Base-by-base conservation (phyloP, 73 alveolate species). In the Breviolum minutum region DNA sequence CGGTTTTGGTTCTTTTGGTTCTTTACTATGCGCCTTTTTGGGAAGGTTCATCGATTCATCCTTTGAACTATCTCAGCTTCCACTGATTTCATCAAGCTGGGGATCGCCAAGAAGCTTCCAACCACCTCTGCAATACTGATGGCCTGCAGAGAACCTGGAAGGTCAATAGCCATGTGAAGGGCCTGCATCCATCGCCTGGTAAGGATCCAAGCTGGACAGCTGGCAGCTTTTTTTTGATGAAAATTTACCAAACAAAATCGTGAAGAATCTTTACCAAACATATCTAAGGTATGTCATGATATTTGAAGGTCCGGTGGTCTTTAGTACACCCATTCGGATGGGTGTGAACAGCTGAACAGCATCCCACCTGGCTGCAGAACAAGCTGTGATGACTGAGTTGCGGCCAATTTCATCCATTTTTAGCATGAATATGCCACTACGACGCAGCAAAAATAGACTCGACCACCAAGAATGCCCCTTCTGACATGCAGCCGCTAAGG, bases 401-500 rank as follows among this genome's bases (percentile, higher is more conserved):
- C 32, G 48, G 68, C 98, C 90, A 63, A 86, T 63, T 63, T 24
- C 63, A 63, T 91, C 97, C 79, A 73, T 40, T 30, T 73, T 76
- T 63, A 71, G 12, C 8, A 61, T n/a, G 19, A 40, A 24, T 22
- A 8, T 19, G 29, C 16, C 22, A 12, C 30, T 27, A 30, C 24
- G 11, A n/a, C 12, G 77, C 24, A 79, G 48, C 63, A 91, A 54
- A 19, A 8, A 64, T 88, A 91, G 11, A 63, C 79, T 48, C 29
- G 24, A 22, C 74, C 19, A 62, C 97, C 97, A 91, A 30, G 88
- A 91, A 26, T 22, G 19, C 6, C 89, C 97, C 76, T 54, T 91
- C 74, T 91, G 89, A 30, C 97, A 91, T 48, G 97, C 97, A 71
- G 80, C n/a, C n/a, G 48, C 22, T 64, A 63, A 62, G 61, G 89